phyloP scores from a whole-genome alignment of 768 basidiomycete genomes.

The Strobilomyces confusus region DNA sequence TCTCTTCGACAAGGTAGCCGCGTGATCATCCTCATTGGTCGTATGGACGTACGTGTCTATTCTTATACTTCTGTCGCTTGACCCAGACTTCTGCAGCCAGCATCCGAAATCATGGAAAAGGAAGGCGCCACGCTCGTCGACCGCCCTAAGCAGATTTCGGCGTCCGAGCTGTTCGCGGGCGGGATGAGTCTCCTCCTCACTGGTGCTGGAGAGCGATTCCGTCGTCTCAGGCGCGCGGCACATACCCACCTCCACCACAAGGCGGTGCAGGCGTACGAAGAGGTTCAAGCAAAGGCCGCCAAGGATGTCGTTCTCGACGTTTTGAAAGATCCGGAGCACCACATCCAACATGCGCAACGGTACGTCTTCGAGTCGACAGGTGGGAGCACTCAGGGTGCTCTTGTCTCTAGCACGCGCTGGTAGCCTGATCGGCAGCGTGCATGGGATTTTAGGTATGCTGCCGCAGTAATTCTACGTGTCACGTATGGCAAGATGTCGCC shows the following conservation, averaged over 20 bases:
- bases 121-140: constrained; percentile 48
- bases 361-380: too few relatives aligned
- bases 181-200: constrained; percentile 51
- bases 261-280: too few relatives aligned
- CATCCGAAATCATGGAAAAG: constrained; percentile 56
- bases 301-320: constrained; percentile 26
- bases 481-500: constrained; percentile 26
- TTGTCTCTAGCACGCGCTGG: too few relatives aligned
- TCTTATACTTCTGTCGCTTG: too few relatives aligned
- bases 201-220: constrained; percentile 42
- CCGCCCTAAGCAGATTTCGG: constrained; percentile 47
- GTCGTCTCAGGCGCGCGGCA: too few relatives aligned
- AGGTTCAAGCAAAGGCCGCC: constrained; percentile 37
- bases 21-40: constrained; percentile 17
- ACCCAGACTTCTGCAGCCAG: constrained; percentile 36
- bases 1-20: constrained; percentile 43
- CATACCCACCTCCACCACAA: too few relatives aligned
- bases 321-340: constrained; percentile 1
- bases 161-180: constrained; percentile 48
- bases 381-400: too few relatives aligned
- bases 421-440: background rate
- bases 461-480: constrained; percentile 21
- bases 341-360: too few relatives aligned
- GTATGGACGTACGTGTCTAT: constrained; percentile 16
- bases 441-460: constrained; percentile 20